These are phyloP conservation scores for Patellaria atrata DNA, from an alignment of 495 filamentous ascomycete species.

Conservation along the genomic window DNA sequence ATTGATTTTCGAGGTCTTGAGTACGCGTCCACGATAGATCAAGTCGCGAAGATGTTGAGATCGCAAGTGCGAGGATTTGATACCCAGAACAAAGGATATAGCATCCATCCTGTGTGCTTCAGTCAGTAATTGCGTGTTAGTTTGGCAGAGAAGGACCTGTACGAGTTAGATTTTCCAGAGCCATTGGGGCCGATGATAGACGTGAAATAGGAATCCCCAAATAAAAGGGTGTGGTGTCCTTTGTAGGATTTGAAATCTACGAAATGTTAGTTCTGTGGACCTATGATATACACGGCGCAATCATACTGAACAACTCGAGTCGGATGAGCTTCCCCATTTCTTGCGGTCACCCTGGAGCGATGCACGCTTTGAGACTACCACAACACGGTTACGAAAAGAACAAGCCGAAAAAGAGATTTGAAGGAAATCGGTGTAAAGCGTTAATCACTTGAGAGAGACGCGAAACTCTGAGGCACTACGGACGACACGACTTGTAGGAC, in stretches of 20 bases:
- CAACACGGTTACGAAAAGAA: too few species aligned
- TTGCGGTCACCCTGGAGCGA: too few species aligned
- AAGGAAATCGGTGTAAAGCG: too few species aligned
- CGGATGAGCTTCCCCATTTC: constrained; percentile 89
- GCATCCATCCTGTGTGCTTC: constrained; percentile 72
- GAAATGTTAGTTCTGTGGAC: background rate
- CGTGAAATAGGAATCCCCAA: constrained; percentile 97
- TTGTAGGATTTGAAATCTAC: constrained; percentile 99
- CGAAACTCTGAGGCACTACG: too few species aligned
- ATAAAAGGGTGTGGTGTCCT: constrained; percentile 79
- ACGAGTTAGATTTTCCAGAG: constrained; percentile 99
- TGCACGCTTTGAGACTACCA: too few species aligned
- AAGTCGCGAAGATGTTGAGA: constrained; percentile 90
- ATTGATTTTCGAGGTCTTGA: constrained; percentile 81
- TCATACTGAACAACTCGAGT: constrained; percentile 85
- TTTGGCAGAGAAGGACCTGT: constrained; percentile 25
- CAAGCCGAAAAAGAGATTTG: too few species aligned
- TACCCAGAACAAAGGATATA: constrained; percentile 96
- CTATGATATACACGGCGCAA: background rate
- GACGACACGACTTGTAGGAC: too few species aligned
- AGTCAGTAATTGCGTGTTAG: constrained; percentile 10
- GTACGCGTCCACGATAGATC: constrained; percentile 87
- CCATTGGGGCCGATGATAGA: constrained; percentile 99
- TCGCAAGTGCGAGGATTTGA: constrained; percentile 92
- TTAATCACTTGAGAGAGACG: too few species aligned